phyloP scores from a whole-genome alignment of 768 basidiomycete species.

The Leccinum boreale region DNA sequence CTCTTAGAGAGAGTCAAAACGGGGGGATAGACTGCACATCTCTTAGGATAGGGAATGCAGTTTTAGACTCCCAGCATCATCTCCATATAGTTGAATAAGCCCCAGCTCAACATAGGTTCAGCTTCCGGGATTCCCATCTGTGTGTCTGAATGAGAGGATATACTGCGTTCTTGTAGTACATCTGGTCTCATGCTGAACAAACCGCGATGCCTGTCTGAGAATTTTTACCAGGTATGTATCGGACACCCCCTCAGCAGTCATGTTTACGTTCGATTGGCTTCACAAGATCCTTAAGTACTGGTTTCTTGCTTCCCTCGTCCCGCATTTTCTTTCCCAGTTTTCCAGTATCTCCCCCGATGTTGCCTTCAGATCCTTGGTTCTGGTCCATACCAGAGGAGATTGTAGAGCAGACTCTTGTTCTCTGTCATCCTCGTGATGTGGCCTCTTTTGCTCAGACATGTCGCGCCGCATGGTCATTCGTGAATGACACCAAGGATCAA shows the following conservation, averaged over 20 bases:
- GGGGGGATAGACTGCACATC: background rate
- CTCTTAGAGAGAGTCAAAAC: background rate
- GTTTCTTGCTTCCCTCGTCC: background rate
- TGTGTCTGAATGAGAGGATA: background rate
- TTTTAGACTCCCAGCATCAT: background rate
- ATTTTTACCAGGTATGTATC: background rate
- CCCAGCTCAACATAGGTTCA: background rate
- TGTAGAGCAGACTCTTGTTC: constrained; percentile 51
- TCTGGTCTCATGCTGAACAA: background rate
- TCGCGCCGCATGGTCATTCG: constrained; percentile 42
- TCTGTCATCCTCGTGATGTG: constrained; percentile 56
- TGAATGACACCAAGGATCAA: constrained; percentile 49
- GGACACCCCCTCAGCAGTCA: background rate
- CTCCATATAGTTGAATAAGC: background rate
- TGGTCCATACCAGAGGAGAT: constrained; percentile 48
- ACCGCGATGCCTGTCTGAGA: background rate
- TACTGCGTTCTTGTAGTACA: background rate
- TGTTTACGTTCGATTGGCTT: background rate
- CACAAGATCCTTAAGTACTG: background rate
- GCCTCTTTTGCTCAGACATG: constrained; percentile 59
- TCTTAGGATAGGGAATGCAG: background rate
- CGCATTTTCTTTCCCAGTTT: background rate
- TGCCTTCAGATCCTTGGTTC: constrained; percentile 10
- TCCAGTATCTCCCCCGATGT: background rate
- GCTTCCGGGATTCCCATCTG: background rate